phyloP scores from a whole-genome alignment of 2,329 filamentous ascomycete genomes.

The Rutstroemia sydowiana region DNA sequence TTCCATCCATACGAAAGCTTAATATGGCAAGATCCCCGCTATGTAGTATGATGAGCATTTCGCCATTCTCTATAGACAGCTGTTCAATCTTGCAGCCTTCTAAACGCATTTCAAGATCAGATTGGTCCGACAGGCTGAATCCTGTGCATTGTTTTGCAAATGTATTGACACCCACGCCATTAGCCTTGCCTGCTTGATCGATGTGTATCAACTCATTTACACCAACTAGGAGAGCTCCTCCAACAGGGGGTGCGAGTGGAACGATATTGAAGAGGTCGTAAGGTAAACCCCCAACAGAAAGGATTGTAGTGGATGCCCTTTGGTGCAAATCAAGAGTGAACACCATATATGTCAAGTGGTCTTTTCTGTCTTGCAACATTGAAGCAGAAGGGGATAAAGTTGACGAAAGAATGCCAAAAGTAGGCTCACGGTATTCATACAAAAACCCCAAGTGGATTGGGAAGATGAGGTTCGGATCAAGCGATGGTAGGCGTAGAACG shows the following conservation, averaged over 20 bases:
- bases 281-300: conserved; percentile 78
- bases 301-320: conserved; percentile 82
- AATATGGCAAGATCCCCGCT: conserved; percentile 69
- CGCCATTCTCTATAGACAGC: conserved; percentile 68
- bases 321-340: conserved; percentile 94
- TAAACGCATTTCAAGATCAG: conserved; percentile 68
- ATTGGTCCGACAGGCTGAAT: conserved; percentile 82
- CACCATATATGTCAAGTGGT: conserved; percentile 84
- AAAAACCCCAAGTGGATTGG: conserved; percentile 89
- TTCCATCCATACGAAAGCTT: conserved; percentile 79
- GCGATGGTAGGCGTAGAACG: conserved; percentile 78
- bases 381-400: conserved; percentile 65
- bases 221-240: conserved; percentile 80
- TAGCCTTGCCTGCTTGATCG: conserved; percentile 90
- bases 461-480: conserved; percentile 81
- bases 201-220: conserved; percentile 90
- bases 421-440: conserved; percentile 95
- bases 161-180: conserved; percentile 85
- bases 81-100: conserved; percentile 76
- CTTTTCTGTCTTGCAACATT: conserved; percentile 67
- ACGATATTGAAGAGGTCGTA: conserved; percentile 81
- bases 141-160: conserved; percentile 77
- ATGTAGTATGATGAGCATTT: conserved; percentile 75
- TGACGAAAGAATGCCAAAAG: conserved; percentile 88
- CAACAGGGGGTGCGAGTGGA: conserved; percentile 76